Conservation (phyloP, 352 stramenopile genomes). For the Detonula confervacea region DNA sequence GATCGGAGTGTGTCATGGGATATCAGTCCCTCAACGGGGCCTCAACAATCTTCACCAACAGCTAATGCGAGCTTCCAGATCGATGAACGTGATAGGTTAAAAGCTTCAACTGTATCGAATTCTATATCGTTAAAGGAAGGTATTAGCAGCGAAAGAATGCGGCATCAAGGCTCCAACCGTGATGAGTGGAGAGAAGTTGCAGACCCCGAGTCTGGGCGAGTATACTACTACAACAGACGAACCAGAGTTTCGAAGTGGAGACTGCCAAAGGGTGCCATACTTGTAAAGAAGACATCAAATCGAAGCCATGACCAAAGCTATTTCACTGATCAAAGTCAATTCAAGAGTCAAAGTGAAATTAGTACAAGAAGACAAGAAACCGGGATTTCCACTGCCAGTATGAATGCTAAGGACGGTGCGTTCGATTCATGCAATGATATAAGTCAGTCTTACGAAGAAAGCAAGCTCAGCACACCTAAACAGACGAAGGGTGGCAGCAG, state of each 20-base stretch:
- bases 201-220: constrained; percentile 57
- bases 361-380: neutral
- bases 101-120: no score
- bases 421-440: no score
- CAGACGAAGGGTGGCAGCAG: no score
- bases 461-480: neutral
- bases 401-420: no score
- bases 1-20: constrained; percentile 21
- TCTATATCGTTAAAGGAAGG: no score
- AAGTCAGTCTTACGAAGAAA: neutral
- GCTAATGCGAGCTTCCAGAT: neutral
- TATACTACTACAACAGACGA: constrained; percentile 69
- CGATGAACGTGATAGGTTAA: no score
- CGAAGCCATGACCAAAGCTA: constrained; percentile 4
- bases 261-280: constrained; percentile 30
- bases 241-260: constrained; percentile 40
- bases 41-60: neutral
- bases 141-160: neutral
- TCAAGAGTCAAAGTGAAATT: neutral
- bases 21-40: constrained; percentile 13
- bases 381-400: no score
- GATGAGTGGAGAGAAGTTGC: constrained; percentile 52
- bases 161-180: neutral
- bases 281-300: constrained; percentile 16
- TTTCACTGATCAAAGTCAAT: neutral